Base-by-base conservation (phyloP, 768 basidiomycete genomes). In the Gyrodon lividus region DNA sequence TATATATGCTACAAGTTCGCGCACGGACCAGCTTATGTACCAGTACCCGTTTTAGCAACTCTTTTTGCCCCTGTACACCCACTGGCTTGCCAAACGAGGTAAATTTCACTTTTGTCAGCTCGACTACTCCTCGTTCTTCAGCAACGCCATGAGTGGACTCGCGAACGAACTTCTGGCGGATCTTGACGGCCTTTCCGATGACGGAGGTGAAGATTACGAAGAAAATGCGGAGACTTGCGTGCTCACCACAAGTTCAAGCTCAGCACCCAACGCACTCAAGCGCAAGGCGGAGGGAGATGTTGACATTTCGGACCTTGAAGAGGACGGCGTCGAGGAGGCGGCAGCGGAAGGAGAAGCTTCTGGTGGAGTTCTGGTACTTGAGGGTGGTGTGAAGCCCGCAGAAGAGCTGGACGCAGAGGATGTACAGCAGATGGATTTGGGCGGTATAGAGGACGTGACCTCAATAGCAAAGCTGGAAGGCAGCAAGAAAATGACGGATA, bases 401-500 rank as follows among this genome's bases (percentile, higher is more conserved):
- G 94, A 98, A 34, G 95, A 99, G 72, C 75, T 98, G 39, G 94
- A 98, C 66, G 85, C 77, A 24, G 95, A 96, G 58, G 92, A 95
- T 52, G 97, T 98, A 26, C 88, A 93, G 63, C 83, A 85, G 61
- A 98, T 98, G 92, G 92, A 98, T 61, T 73, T 99, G 31, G 84
- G 84, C 10, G 76, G 70, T 23, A 80, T 98, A 45, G 87, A 89
- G 61, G 93, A 98, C 69, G 92, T 98, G 19, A 73, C 75, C 51
- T 89, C 86, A 57, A 84, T 99, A 34, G 93, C 97, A 3, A 94
- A 89, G 70, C 77, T 99, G 19, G 83, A 92, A 44, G 85, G 86
- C 12, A 90, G 92, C 69, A 92, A 87, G 71, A 81, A 83, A 51
- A 90, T 98, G 87, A 72, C 76, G 47, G 96, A 98, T 52, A 87